Evolutionary conservation across 306 rosid species (phyloP).

Genomic region (Trifolium fragiferum): DNA sequence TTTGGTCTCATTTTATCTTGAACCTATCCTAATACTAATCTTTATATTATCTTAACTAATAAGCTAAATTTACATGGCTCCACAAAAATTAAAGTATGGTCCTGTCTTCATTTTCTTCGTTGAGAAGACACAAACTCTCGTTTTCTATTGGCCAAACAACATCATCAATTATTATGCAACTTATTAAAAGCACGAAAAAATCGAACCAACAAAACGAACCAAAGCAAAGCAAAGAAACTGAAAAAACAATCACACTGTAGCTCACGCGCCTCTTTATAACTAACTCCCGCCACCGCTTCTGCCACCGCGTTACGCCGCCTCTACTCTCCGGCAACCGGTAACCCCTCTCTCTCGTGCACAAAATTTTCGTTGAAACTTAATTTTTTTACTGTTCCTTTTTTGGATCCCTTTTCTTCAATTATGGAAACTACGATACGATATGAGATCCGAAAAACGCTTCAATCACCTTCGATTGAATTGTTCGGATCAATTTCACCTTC

Average conservation of each 20-base stretch:
- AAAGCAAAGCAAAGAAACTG: conserved; percentile 20
- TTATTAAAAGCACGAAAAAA: not conserved
- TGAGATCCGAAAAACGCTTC: conserved; percentile 28
- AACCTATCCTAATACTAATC: no score
- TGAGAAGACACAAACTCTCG: not conserved
- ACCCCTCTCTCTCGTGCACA: conserved; percentile 6
- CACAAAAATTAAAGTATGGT: no score
- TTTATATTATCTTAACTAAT: no score
- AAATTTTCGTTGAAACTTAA: conserved; percentile 10
- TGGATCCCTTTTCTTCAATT: conserved; percentile 20
- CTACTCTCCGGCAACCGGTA: conserved; percentile 25
- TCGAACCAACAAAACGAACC: not conserved
- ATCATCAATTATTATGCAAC: conserved; percentile 3
- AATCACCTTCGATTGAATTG: not conserved
- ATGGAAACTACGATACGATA: conserved; percentile 4
- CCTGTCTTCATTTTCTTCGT: not conserved
- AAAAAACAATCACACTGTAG: conserved; percentile 16
- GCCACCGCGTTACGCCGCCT: not conserved
- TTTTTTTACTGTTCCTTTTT: not conserved
- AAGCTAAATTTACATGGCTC: no score
- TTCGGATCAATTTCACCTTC: conserved; percentile 4
- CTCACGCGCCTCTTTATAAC: conserved; percentile 17
- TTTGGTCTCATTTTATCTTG: no score
- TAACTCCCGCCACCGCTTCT: conserved; percentile 15
- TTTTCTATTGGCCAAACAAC: conserved; percentile 34